Evolutionary conservation across 176 grass and related monocot species (phyloP).

Genomic region (Eleusine indica): DNA sequence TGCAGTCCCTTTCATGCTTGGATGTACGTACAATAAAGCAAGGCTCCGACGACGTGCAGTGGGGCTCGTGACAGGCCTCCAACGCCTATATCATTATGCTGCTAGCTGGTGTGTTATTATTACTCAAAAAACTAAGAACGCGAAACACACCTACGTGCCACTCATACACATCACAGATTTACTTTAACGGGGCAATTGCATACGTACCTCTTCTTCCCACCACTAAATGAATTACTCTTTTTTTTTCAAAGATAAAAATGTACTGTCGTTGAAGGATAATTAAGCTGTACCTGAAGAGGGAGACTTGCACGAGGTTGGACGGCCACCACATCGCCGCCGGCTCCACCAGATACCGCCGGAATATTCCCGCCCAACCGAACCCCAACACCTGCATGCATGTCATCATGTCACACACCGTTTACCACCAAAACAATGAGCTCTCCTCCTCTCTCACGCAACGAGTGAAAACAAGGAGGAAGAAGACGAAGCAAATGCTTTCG

Average conservation of each 20-base stretch:
- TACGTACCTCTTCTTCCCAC: neutral
- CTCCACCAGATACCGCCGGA: slow-evolving; percentile 93
- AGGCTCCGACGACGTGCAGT: slow-evolving; percentile 17
- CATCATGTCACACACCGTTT: neutral
- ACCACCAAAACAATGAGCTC: neutral
- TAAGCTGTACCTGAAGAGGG: slow-evolving; percentile 75
- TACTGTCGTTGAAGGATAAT: neutral
- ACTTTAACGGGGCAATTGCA: no score
- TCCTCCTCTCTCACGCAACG: neutral
- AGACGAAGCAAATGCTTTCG: neutral
- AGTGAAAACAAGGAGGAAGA: neutral
- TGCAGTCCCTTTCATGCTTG: neutral
- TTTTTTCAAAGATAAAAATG: neutral
- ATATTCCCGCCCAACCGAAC: slow-evolving; percentile 94
- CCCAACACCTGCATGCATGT: slow-evolving; percentile 60
- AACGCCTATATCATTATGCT: no score
- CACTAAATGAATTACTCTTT: neutral
- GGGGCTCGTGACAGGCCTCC: slow-evolving; percentile 11
- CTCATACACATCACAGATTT: slow-evolving; percentile 2
- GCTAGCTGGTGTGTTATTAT: no score
- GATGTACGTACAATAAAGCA: slow-evolving; percentile 16
- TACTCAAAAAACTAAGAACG: neutral
- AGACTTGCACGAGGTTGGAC: slow-evolving; percentile 93
- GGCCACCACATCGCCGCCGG: slow-evolving; percentile 99
- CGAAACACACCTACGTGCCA: neutral